phyloP scores from a whole-genome alignment of 1,139 yeast genomes.

The Taphrina deformans region DNA sequence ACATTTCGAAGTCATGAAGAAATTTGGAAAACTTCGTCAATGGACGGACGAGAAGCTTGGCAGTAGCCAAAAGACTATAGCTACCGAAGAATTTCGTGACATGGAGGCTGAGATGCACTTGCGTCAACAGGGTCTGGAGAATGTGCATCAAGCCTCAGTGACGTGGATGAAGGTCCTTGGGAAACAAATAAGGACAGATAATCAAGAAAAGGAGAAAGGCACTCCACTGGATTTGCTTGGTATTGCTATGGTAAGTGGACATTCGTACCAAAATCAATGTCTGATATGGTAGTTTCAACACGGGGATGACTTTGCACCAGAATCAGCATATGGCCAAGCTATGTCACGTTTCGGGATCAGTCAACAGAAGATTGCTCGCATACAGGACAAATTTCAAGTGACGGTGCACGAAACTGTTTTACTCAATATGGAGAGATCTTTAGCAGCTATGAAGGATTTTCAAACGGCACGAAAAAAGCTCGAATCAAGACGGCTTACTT shows the following conservation, averaged over 20 bases:
- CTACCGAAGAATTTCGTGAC: conserved; percentile 40
- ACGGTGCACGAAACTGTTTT: conserved; percentile 34
- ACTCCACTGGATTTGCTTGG: conserved; percentile 40
- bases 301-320: conserved; percentile 40
- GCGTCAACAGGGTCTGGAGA: conserved; percentile 40
- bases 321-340: conserved; percentile 40
- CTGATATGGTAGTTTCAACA: conserved; percentile 9
- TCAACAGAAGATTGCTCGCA: conserved; percentile 40
- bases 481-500: conserved; percentile 41
- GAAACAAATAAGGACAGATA: conserved; percentile 31
- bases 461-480: conserved; percentile 40
- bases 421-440: conserved; percentile 31
- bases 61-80: conserved; percentile 39
- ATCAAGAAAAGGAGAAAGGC: conserved; percentile 37
- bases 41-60: conserved; percentile 41
- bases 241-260: not conserved
- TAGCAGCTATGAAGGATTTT: conserved; percentile 35
- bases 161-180: conserved; percentile 39
- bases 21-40: conserved; percentile 40
- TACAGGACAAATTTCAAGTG: conserved; percentile 39
- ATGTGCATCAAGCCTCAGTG: conserved; percentile 37
- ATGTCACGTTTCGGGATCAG: conserved; percentile 38
- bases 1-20: too few relatives aligned
- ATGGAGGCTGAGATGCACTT: conserved; percentile 39
- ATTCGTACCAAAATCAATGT: not conserved